Evolutionary conservation across 78 protist genomes (phyloP), one percentile per base, ranked within the genome.

Genomic region (Cavenderia fasciculata): DNA sequence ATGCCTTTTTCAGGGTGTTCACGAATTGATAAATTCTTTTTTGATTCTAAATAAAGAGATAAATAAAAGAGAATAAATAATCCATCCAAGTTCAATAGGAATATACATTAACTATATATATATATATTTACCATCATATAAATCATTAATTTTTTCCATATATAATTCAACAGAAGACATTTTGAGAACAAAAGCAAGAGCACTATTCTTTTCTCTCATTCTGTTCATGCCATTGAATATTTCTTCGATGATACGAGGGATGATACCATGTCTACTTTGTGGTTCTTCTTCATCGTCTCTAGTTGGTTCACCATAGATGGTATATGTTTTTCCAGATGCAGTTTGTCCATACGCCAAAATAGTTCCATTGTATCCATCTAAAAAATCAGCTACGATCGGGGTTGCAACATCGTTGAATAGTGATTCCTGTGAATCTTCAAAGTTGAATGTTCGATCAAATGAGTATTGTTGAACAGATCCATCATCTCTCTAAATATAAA

Each of bases 311-410:
- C 78, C 96, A 94, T 92, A 57, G 29, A 82, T 68, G 23, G 97
- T 95, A 89, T 74, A 61, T 27, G 97, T 94, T 46, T 96, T 96
- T 16, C 97, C 97, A 18, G 87, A 52, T n/a, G 92, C 77, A 18
- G 97, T 96, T 62, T 94, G 96, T 16, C 96, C 92, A 74, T 94
- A 94, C 33, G 96, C 94, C 16, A 94, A 59, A 21, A 94, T 85
- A 5, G 96, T 90, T 34, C 95, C 76, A 68, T 82, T 59, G 44
- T 82, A 82, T 29, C 90, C 90, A 82, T 82, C 94, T 34, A 71
- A 41, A 59, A 82, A 82, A 36, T 82, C 90, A 18, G 29, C 41
- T 41, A 82, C 71, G 19, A 82, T 69, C 10, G 90, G 90, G 18
- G 36, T 47, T 4, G 90, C 90, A 31, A 82, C 90, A 82, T 82